Percentiles rank a stretch among this genome's conserved stretches.
Conservation (phyloP, 2,329 filamentous ascomycete species). For the Ilyonectria destructans region DNA sequence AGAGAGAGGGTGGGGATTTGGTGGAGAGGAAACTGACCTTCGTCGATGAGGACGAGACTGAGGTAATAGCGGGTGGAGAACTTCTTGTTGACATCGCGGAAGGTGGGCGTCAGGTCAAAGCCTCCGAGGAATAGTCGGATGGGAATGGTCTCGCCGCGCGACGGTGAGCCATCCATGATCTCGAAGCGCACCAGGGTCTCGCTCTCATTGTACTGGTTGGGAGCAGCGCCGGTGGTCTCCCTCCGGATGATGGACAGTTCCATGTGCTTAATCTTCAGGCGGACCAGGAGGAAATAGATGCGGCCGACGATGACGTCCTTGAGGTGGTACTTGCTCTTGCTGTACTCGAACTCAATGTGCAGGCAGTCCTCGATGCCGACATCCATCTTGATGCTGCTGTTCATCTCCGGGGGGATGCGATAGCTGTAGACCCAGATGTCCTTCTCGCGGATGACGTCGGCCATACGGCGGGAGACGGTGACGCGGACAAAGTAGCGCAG, state of each 20-base stretch:
- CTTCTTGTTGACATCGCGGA: conserved; percentile 99
- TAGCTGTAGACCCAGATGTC: conserved; percentile 99
- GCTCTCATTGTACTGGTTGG: conserved; percentile 99
- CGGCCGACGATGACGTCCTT: conserved; percentile 99
- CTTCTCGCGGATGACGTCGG: conserved; percentile 98
- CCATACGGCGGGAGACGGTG: conserved; percentile 96
- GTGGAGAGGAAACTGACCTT: conserved; percentile 72
- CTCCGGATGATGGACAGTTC: conserved; percentile 97
- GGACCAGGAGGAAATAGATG: conserved; percentile 97
- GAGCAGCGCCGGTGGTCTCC: conserved; percentile 95
- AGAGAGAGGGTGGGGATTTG: neutral
- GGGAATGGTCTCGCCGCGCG: conserved; percentile 93
- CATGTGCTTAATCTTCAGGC: conserved; percentile 99
- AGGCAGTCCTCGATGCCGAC: conserved; percentile 99
- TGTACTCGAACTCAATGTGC: conserved; percentile 99
- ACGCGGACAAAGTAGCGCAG: conserved; percentile 98
- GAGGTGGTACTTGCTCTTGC: conserved; percentile 98
- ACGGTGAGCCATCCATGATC: conserved; percentile 99
- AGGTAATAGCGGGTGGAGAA: conserved; percentile 99
- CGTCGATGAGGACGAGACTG: conserved; percentile 94
- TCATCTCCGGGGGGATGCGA: conserved; percentile 97
- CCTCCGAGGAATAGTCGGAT: conserved; percentile 97
- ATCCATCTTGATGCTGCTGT: conserved; percentile 99
- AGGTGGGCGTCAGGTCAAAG: conserved; percentile 97
- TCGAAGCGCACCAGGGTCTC: conserved; percentile 98